A percentile compares a stretch with the other conserved stretches of the same genome.
Evolutionary conservation across 2,329 filamentous ascomycete genomes (phyloP).

Genomic region (Fusarium protoensiforme): DNA sequence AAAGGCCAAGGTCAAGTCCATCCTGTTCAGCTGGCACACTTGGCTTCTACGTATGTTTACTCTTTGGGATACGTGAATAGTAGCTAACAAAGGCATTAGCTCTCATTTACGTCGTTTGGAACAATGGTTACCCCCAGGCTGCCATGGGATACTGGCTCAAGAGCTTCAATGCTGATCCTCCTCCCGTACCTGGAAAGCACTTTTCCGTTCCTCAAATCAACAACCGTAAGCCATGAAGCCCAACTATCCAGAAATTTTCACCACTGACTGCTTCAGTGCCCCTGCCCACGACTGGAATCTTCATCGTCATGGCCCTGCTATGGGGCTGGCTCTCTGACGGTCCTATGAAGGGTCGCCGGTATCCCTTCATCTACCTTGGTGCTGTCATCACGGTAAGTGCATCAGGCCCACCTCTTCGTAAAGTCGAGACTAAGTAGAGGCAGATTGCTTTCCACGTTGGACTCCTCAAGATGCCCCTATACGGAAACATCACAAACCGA

Average conservation of each 20-base stretch:
- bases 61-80: no score
- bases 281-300: constrained; percentile 29
- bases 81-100: neutral
- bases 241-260: neutral
- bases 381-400: constrained; percentile 22
- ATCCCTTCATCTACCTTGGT: constrained; percentile 34
- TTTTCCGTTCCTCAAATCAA: constrained; percentile 21
- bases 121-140: constrained; percentile 24
- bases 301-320: constrained; percentile 24
- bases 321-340: constrained; percentile 38
- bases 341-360: constrained; percentile 15
- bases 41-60: constrained; percentile 19
- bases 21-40: constrained; percentile 26
- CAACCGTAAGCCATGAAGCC: constrained; percentile 1
- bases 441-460: constrained; percentile 26
- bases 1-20: constrained; percentile 13
- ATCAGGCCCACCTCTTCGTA: no score
- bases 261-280: constrained; percentile 7
- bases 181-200: constrained; percentile 26
- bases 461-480: constrained; percentile 30
- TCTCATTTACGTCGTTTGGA: constrained; percentile 29
- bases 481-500: constrained; percentile 13
- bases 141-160: constrained; percentile 35
- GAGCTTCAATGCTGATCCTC: constrained; percentile 27
- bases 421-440: neutral